Base-by-base conservation (phyloP, 2,329 filamentous ascomycete genomes). In the Aspergillus quadricinctus region DNA sequence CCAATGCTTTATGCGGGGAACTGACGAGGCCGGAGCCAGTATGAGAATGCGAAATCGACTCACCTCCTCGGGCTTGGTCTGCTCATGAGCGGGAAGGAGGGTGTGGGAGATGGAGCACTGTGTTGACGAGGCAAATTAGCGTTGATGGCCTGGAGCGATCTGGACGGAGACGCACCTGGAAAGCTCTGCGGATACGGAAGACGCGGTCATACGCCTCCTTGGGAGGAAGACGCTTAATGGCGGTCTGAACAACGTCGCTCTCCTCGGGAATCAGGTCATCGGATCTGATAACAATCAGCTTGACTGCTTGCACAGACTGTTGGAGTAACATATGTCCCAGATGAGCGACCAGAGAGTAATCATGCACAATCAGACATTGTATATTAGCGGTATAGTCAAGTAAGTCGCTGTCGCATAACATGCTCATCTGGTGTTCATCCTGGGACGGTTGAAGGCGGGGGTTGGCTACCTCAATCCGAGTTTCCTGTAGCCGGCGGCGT, bases 201-300 rank as follows among this genome's bases (percentile, higher is more conserved):
- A 97, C 86, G 76, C 94, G 93, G 81, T 99, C 94, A 81, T 97
- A 97, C 70, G 88, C 84, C 75, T 94, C 90, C 82, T 95, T 90
- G 70, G 90, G 84, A 57, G 89, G 85, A 61, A 99, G 89, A 75
- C 94, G 91, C 84, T 90, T 89, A 72, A 99, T 84, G 62, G 94
- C 94, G 68, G 88, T 84, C 77, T 94, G 88, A 70, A 96, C 91
- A 57, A 82, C 79, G 69, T 94, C 89, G 81, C 84, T 88, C 81
- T 99, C 94, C 79, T 99, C 94, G 74, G 89, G 86, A 75, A 97
- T 89, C 75, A 99, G 80, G 76, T 99, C 94, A 78, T 99, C 94
- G 83, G 88, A 87, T 78, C 94, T 97, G 74, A 67, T 63, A 23
- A 57, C 31, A 40, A 28, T 53, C 23, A 46, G 53, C 64, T 51